phyloP scores from a whole-genome alignment of 208 protist genomes.

The Wallacemonas sp. region DNA sequence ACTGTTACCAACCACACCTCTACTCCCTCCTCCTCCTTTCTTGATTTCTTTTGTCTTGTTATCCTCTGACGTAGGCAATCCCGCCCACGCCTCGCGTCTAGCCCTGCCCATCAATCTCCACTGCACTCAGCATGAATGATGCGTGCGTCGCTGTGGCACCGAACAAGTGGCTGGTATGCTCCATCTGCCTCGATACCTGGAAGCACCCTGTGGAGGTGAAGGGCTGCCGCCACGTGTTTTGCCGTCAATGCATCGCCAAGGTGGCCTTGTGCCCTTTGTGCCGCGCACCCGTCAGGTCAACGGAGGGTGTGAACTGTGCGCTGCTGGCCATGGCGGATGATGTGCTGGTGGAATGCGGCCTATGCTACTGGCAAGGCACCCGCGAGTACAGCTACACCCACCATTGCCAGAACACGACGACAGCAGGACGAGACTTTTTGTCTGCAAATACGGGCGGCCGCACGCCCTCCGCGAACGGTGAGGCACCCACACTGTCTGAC shows the following conservation, averaged over 20 bases:
- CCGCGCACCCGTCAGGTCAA: constrained; percentile 25
- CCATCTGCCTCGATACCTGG: constrained; percentile 72
- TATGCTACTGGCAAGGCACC: constrained; percentile 65
- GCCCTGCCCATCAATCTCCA: too few relatives aligned
- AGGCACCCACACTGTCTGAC: too few relatives aligned
- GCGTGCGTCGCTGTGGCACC: neutral
- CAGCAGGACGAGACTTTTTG: too few relatives aligned
- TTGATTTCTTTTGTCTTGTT: too few relatives aligned
- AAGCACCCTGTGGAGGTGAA: constrained; percentile 28
- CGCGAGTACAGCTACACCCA: constrained; percentile 33
- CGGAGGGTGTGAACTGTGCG: constrained; percentile 42
- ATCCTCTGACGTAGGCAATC: too few relatives aligned
- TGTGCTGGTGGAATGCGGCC: constrained; percentile 43
- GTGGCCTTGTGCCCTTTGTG: constrained; percentile 61
- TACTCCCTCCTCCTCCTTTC: too few relatives aligned
- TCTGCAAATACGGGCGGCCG: too few relatives aligned
- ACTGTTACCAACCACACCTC: too few relatives aligned
- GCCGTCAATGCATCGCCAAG: constrained; percentile 31
- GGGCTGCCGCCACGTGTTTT: constrained; percentile 36
- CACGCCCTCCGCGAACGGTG: too few relatives aligned
- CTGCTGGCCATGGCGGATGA: constrained; percentile 63
- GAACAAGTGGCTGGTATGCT: constrained; percentile 59
- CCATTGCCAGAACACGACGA: constrained; percentile 3
- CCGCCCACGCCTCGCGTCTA: too few relatives aligned
- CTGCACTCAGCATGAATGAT: too few relatives aligned